These are phyloP conservation scores for Ganoderma leucocontextum DNA, from an alignment of 1,284 basidiomycete genomes.

Conservation along the genomic window DNA sequence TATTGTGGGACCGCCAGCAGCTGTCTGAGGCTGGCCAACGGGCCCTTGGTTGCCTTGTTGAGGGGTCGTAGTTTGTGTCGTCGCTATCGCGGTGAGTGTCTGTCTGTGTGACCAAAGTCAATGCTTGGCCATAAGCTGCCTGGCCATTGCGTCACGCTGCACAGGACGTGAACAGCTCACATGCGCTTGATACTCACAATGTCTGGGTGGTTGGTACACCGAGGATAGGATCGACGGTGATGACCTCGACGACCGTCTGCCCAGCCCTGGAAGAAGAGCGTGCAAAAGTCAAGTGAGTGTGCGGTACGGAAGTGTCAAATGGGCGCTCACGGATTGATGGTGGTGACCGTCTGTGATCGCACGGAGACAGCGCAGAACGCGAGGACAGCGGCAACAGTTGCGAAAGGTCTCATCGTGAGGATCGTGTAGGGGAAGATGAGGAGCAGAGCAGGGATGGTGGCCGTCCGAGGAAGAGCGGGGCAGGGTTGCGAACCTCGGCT, in stretches of 20 bases:
- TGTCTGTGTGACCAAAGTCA: constrained; percentile 11
- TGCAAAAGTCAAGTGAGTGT: neutral
- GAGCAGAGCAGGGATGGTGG: constrained; percentile 16
- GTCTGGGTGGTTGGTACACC: constrained; percentile 54
- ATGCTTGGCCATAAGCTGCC: neutral
- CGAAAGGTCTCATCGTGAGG: constrained; percentile 23
- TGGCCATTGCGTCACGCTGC: neutral
- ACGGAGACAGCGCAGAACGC: constrained; percentile 42
- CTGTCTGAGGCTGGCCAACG: constrained; percentile 62
- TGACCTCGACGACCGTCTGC: constrained; percentile 59
- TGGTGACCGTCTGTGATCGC: constrained; percentile 57
- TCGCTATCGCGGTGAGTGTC: constrained; percentile 37
- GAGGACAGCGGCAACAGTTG: constrained; percentile 31
- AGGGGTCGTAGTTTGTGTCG: constrained; percentile 38
- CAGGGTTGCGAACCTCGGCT: neutral
- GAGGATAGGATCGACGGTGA: constrained; percentile 51
- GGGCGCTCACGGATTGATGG: constrained; percentile 50
- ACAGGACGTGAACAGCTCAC: neutral
- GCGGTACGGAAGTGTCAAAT: neutral
- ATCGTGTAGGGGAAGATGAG: constrained; percentile 7
- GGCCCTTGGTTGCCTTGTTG: constrained; percentile 54
- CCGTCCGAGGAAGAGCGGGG: constrained; percentile 14
- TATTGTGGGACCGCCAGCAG: constrained; percentile 48
- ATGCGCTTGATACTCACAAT: constrained; percentile 48
- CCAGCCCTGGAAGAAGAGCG: constrained; percentile 51